Evolutionary conservation across 345 rosid genomes (phyloP).

Genomic region (Carallia brachiata): DNA sequence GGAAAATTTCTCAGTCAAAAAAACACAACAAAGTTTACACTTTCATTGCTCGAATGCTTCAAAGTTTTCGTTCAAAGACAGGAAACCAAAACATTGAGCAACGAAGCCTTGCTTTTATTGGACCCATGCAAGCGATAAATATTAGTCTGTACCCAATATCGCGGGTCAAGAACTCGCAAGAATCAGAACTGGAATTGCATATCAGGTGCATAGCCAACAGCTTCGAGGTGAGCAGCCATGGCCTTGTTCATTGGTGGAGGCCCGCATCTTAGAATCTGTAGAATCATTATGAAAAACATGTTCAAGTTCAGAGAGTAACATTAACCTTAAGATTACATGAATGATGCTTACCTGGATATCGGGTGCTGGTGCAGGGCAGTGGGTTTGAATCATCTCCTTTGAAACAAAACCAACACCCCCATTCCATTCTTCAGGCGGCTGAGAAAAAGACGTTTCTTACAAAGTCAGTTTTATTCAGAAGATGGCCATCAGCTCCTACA

Average conservation of each 20-base stretch:
- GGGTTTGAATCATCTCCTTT: slow-evolving; percentile 80
- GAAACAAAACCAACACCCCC: slow-evolving; percentile 90
- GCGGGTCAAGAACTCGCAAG: slow-evolving; percentile 1
- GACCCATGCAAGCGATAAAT: slow-evolving; percentile 1
- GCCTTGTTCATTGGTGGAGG: slow-evolving; percentile 99
- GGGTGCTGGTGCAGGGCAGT: slow-evolving; percentile 75
- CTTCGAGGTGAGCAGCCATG: slow-evolving; percentile 84
- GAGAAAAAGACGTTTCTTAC: slow-evolving; percentile 14
- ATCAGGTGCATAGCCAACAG: slow-evolving; percentile 69
- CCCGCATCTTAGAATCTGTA: slow-evolving; percentile 87
- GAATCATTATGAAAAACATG: background rate
- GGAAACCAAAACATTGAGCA: background rate
- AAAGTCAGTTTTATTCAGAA: background rate
- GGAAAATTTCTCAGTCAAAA: background rate
- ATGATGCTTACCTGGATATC: slow-evolving; percentile 55
- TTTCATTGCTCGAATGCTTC: background rate
- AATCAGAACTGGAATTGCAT: slow-evolving; percentile 94
- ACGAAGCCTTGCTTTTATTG: background rate
- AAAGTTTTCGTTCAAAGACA: background rate
- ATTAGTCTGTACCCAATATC: background rate
- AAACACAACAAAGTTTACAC: too few species aligned
- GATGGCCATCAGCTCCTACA: too few species aligned
- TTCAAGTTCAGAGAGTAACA: background rate
- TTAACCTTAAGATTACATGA: background rate
- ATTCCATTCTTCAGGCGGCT: slow-evolving; percentile 92